phyloP scores from a whole-genome alignment of 805 yeast genomes.

The Saccharomycopsis microspora region DNA sequence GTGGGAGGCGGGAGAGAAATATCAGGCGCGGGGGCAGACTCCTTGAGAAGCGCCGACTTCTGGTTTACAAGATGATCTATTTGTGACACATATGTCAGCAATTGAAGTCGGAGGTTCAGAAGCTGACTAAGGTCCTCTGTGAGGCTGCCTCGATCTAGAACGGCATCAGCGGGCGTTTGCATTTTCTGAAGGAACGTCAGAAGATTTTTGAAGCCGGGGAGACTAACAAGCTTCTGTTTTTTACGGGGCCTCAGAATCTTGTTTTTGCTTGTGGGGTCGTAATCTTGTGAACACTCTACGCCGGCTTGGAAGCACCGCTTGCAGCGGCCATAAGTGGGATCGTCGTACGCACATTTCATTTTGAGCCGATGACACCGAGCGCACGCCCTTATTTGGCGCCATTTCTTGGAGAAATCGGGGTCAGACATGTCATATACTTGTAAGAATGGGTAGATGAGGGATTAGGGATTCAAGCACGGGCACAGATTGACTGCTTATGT shows the following conservation, averaged over 20 bases:
- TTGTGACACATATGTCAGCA: slow-evolving; percentile 13
- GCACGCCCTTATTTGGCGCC: slow-evolving; percentile 40
- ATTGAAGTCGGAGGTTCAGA: slow-evolving; percentile 11
- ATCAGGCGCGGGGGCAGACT: neutral
- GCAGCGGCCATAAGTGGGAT: slow-evolving; percentile 33
- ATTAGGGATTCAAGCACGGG: neutral
- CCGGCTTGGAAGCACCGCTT: slow-evolving; percentile 33
- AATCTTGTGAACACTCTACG: slow-evolving; percentile 36
- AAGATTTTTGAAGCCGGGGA: slow-evolving; percentile 13
- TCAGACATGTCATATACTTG: neutral
- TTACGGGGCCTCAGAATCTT: slow-evolving; percentile 28
- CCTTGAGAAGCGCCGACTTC: slow-evolving; percentile 4
- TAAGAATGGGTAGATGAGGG: neutral
- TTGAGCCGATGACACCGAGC: slow-evolving; percentile 44
- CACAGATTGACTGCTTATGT: no score
- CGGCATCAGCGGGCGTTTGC: slow-evolving; percentile 1
- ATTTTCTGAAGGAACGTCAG: slow-evolving; percentile 4
- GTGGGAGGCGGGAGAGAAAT: slow-evolving; percentile 8
- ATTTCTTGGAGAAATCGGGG: slow-evolving; percentile 30
- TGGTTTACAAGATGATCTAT: slow-evolving; percentile 13
- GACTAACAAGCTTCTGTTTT: slow-evolving; percentile 19
- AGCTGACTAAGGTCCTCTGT: slow-evolving; percentile 7
- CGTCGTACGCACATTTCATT: slow-evolving; percentile 40
- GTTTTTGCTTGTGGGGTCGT: slow-evolving; percentile 36
- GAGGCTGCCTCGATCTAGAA: slow-evolving; percentile 1